These are phyloP conservation scores for Maudiozyma serrabonitensis DNA, from an alignment of 805 yeast species.

Conservation along the genomic window DNA sequence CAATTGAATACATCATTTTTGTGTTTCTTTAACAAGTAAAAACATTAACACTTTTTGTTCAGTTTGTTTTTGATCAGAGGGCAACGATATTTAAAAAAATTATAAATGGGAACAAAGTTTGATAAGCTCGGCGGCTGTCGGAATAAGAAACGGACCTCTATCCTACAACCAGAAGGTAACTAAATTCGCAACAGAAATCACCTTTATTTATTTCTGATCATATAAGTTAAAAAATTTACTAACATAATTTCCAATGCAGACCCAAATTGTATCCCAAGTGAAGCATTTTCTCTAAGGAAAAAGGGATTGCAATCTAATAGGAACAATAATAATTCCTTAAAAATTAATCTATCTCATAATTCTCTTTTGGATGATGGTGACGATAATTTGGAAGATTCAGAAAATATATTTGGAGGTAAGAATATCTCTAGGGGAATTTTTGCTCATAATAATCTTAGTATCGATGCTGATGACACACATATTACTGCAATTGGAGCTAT, in stretches of 20 bases:
- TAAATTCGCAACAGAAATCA: background rate
- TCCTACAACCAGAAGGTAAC: slow-evolving; percentile 1
- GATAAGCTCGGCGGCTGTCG: slow-evolving; percentile 3
- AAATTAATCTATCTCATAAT: slow-evolving; percentile 14
- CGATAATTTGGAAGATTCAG: slow-evolving; percentile 1
- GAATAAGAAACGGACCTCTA: background rate
- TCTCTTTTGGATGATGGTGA: slow-evolving; percentile 15
- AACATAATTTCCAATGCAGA: background rate
- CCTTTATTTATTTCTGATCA: background rate
- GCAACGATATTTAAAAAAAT: background rate
- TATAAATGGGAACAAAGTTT: slow-evolving; percentile 3
- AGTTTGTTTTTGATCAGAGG: too few species aligned
- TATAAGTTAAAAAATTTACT: background rate
- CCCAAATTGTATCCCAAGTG: background rate
- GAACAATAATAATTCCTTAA: slow-evolving; percentile 6
- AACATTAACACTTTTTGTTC: too few species aligned
- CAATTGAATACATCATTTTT: too few species aligned
- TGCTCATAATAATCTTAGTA: background rate
- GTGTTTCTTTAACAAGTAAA: too few species aligned
- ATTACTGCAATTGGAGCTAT: background rate
- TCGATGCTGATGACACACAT: slow-evolving; percentile 11
- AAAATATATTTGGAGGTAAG: slow-evolving; percentile 1
- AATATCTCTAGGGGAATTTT: slow-evolving; percentile 1
- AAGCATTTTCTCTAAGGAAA: too few species aligned
- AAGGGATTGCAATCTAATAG: background rate